phyloP scores from a whole-genome alignment of 805 yeast species.

The Hanseniaspora singularis region DNA sequence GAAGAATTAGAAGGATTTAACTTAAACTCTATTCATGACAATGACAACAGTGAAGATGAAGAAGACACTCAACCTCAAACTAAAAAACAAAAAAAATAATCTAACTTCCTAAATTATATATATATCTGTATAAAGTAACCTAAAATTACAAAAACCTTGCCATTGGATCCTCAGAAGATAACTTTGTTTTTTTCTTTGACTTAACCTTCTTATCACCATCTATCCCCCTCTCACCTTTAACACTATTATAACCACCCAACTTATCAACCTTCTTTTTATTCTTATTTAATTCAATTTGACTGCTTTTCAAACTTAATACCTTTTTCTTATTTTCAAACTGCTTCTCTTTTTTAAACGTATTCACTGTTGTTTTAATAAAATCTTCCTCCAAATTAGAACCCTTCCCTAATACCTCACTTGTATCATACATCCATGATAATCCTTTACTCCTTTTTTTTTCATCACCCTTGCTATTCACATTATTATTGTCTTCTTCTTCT shows the following conservation, averaged over 20 bases:
- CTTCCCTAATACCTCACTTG: slow-evolving; percentile 20
- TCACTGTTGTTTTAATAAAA: neutral
- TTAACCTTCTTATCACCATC: neutral
- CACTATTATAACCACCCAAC: neutral
- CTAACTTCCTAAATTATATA: neutral
- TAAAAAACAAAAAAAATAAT: slow-evolving; percentile 1
- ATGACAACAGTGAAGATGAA: slow-evolving; percentile 20
- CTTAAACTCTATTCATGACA: slow-evolving; percentile 18
- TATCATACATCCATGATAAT: slow-evolving; percentile 81
- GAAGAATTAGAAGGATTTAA: slow-evolving; percentile 17
- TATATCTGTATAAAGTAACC: neutral
- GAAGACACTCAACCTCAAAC: neutral
- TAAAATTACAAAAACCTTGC: neutral
- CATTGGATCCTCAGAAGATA: slow-evolving; percentile 8
- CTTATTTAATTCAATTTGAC: neutral
- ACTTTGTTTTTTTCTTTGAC: neutral
- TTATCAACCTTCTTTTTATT: slow-evolving; percentile 3
- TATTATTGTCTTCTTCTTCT: slow-evolving; percentile 48
- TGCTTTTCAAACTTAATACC: slow-evolving; percentile 16
- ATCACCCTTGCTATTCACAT: neutral
- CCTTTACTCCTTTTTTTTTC: slow-evolving; percentile 32
- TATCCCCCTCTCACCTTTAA: neutral
- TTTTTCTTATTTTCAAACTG: slow-evolving; percentile 11
- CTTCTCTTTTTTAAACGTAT: neutral
- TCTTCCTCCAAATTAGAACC: too few relatives aligned